phyloP scores from a whole-genome alignment of 768 basidiomycete genomes.

The Hirschioporus abietinus region DNA sequence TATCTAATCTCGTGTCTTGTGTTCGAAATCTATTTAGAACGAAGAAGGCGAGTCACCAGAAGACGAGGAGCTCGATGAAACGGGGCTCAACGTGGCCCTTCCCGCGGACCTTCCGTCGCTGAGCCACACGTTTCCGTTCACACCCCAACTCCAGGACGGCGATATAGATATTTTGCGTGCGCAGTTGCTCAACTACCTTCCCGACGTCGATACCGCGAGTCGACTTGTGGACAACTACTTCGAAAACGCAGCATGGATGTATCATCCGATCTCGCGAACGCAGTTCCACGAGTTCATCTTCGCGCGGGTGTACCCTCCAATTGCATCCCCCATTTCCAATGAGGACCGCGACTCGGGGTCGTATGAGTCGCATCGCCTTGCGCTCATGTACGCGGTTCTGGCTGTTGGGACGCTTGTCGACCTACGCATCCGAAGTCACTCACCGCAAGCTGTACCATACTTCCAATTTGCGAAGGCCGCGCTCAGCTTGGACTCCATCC shows the following conservation, averaged over 20 bases:
- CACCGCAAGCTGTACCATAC: conserved; percentile 49
- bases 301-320: conserved; percentile 45
- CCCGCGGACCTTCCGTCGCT: conserved; percentile 56
- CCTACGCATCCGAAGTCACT: conserved; percentile 46
- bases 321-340: conserved; percentile 19
- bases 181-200: conserved; percentile 42
- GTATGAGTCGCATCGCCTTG: conserved; percentile 46
- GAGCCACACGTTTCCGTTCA: conserved; percentile 56
- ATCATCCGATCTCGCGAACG: conserved; percentile 55
- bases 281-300: conserved; percentile 53
- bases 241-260: conserved; percentile 71
- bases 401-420: conserved; percentile 62
- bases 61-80: conserved; percentile 35
- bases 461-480: conserved; percentile 58
- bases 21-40: conserved; percentile 33
- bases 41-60: conserved; percentile 45
- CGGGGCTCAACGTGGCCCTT: conserved; percentile 30
- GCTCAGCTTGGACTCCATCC: conserved; percentile 54
- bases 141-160: conserved; percentile 30
- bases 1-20: not conserved
- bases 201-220: conserved; percentile 32
- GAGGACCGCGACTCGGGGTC: conserved; percentile 28
- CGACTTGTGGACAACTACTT: conserved; percentile 51
- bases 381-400: conserved; percentile 59
- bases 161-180: conserved; percentile 26